Base-by-base conservation (phyloP, 1,139 yeast genomes). In the Hyphopichia pseudoburtonii region DNA sequence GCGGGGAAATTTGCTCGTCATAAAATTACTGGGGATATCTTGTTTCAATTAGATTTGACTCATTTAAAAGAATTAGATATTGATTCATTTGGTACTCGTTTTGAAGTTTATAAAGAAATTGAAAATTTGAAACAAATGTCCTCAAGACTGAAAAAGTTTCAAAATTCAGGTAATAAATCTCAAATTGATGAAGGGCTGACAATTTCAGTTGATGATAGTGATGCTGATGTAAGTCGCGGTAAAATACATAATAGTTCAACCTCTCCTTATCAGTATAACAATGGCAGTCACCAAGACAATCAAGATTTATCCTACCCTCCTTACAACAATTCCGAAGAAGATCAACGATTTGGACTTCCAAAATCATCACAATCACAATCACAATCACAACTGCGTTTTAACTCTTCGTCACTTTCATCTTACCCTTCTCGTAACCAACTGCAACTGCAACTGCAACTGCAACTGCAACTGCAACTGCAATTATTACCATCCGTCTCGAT, bases 51-150 rank as follows among this genome's bases (percentile, higher is more conserved):
- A 47, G 97, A 90, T 54, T 72, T 90, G 47, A 77, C 88, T 1
- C 86, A 86, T 52, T 72, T 92, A 52, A 92, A 92, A 57, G 98
- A 92, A 60, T 70, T 92, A 41, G 98, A 90, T 45, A 92, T 92
- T 37, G 76, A 81, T 38, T 86, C 96, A 3, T 92, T 92, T 66
- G 99, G 99, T 17, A 90, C 97, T 1, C 73, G 99, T 43, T 92
- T 89, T 62, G 96, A 90, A 60, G 78, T 94, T 30, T 82, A 82
- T 58, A 88, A 88, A 56, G 96, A 87, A 57, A 90, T 92, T 52
- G 95, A 87, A 57, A 76, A 80, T 32, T 72, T 90, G 48, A 70
- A 70, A 43, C 58, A 64, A 36, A 50, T 59, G 24, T 38, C 54
- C 18, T 24, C 29, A 34, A 43, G 24, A 33, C 35, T 37, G 22